Conservation (phyloP, 768 basidiomycete genomes). For the Tylopilus sp. region DNA sequence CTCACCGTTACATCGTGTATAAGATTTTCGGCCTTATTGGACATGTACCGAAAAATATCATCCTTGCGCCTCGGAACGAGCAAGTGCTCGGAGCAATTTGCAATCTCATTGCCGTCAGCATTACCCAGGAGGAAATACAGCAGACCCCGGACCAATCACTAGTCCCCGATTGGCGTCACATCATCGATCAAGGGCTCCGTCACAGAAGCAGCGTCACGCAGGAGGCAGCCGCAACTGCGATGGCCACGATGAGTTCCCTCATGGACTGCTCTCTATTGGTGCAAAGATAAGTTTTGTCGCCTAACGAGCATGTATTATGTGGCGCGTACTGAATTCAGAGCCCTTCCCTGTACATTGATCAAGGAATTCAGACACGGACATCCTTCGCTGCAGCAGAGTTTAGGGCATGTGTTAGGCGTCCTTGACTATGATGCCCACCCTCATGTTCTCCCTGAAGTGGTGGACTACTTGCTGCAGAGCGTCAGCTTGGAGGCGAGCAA, state of each 20-base stretch:
- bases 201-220: conserved; percentile 64
- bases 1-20: background rate
- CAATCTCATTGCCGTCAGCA: conserved; percentile 58
- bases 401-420: conserved; percentile 65
- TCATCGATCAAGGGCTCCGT: conserved; percentile 72
- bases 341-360: conserved; percentile 50
- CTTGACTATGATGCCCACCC: conserved; percentile 60
- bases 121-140: conserved; percentile 57
- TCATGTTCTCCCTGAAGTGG: conserved; percentile 50
- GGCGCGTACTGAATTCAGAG: conserved; percentile 17
- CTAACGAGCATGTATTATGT: conserved; percentile 5
- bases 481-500: conserved; percentile 52
- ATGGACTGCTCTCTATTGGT: conserved; percentile 62
- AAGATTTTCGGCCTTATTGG: conserved; percentile 68
- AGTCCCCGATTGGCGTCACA: conserved; percentile 59
- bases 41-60: conserved; percentile 51
- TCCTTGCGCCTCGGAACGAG: conserved; percentile 67
- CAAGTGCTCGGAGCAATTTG: conserved; percentile 72
- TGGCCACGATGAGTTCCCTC: conserved; percentile 66
- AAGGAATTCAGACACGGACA: conserved; percentile 52
- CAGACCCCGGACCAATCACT: conserved; percentile 35
- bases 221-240: conserved; percentile 69
- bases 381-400: conserved; percentile 63
- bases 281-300: conserved; percentile 60
- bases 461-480: conserved; percentile 57